Evolutionary conservation across 1,284 basidiomycete species (phyloP).

Genomic region (Apiotrichum sp.): DNA sequence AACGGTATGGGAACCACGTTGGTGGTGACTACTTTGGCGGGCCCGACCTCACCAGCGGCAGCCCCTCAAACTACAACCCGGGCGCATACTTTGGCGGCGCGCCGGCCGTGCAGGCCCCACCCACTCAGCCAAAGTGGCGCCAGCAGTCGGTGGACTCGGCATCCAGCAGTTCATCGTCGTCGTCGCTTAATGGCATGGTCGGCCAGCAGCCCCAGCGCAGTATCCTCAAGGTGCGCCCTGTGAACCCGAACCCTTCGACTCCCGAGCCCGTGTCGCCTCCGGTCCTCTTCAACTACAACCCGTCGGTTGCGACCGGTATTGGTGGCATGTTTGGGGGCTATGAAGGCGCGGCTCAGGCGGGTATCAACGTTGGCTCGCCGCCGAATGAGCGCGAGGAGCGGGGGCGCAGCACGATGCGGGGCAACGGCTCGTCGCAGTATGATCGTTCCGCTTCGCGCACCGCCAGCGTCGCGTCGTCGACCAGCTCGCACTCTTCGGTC

Average conservation of each 20-base stretch:
- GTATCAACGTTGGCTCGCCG: slow-evolving; percentile 23
- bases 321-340: slow-evolving; percentile 38
- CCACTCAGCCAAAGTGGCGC: slow-evolving; percentile 44
- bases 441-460: slow-evolving; percentile 34
- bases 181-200: slow-evolving; percentile 23
- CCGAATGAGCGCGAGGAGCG: slow-evolving; percentile 20
- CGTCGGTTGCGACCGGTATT: slow-evolving; percentile 46
- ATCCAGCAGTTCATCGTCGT: slow-evolving; percentile 21
- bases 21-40: slow-evolving; percentile 60
- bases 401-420: slow-evolving; percentile 32
- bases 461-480: slow-evolving; percentile 18
- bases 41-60: slow-evolving; percentile 49
- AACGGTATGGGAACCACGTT: slow-evolving; percentile 50
- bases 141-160: slow-evolving; percentile 28
- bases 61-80: slow-evolving; percentile 3
- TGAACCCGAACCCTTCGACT: not conserved
- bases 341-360: slow-evolving; percentile 7
- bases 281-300: slow-evolving; percentile 46
- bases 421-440: slow-evolving; percentile 22
- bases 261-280: slow-evolving; percentile 26
- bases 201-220: slow-evolving; percentile 29
- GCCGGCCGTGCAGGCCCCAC: slow-evolving; percentile 34
- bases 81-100: slow-evolving; percentile 17
- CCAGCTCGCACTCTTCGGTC: not conserved
- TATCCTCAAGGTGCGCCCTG: slow-evolving; percentile 43